Evolutionary conservation across 306 rosid genomes (phyloP).

Genomic region (Aeschynomene evenia): DNA sequence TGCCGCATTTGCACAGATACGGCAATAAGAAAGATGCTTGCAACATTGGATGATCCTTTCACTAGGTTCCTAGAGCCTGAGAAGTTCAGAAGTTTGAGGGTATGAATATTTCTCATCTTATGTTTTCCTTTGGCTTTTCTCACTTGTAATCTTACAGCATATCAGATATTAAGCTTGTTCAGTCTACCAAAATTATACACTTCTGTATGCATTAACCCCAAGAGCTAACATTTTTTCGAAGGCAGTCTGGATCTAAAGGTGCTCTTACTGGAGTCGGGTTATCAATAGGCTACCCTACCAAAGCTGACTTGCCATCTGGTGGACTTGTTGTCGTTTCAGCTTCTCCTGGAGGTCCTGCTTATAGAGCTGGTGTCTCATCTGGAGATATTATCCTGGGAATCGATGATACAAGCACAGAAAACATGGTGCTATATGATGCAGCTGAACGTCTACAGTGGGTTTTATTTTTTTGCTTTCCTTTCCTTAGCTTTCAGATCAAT

Average conservation of each 20-base stretch:
- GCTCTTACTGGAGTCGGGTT: slow-evolving; percentile 93
- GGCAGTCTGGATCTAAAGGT: slow-evolving; percentile 98
- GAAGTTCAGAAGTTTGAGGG: slow-evolving; percentile 85
- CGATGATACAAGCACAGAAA: slow-evolving; percentile 76
- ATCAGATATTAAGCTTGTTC: slow-evolving; percentile 1
- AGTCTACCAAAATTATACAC: slow-evolving; percentile 20
- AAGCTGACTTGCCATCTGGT: slow-evolving; percentile 52
- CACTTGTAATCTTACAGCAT: not conserved
- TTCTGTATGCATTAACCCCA: slow-evolving; percentile 29
- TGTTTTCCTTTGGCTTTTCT: slow-evolving; percentile 28
- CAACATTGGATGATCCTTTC: slow-evolving; percentile 90
- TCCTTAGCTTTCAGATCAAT: slow-evolving; percentile 25
- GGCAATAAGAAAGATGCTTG: slow-evolving; percentile 96
- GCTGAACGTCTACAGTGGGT: slow-evolving; percentile 93
- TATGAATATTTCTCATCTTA: slow-evolving; percentile 40
- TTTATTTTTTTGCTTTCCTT: too few species aligned
- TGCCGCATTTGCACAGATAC: slow-evolving; percentile 49
- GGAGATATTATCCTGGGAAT: slow-evolving; percentile 85
- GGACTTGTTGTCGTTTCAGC: slow-evolving; percentile 89
- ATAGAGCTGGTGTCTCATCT: slow-evolving; percentile 78
- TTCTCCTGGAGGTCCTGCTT: slow-evolving; percentile 90
- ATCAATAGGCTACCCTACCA: slow-evolving; percentile 85
- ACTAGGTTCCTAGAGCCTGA: slow-evolving; percentile 95
- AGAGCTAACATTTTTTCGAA: slow-evolving; percentile 58
- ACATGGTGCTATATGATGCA: slow-evolving; percentile 88